Evolutionary conservation across 352 stramenopile species (phyloP).

Genomic region (Phytopythium litorale): DNA sequence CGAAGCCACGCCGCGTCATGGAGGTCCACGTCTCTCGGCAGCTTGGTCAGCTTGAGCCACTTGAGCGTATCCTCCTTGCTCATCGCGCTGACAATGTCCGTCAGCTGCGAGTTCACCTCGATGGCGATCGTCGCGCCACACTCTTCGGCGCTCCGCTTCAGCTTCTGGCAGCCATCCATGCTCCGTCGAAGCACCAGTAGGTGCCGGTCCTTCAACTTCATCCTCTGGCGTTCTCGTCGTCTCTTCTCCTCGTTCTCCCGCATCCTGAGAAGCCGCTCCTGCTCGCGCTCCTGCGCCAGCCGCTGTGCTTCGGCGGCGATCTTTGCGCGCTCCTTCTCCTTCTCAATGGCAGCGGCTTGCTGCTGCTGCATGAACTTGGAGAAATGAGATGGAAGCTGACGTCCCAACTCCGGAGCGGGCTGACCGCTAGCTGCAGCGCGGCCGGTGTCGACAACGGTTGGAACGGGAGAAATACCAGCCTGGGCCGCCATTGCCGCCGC

Average conservation of each 20-base stretch:
- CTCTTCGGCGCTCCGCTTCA: slow-evolving; percentile 54
- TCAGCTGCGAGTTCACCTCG: slow-evolving; percentile 71
- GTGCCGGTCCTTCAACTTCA: slow-evolving; percentile 55
- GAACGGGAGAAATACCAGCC: neutral
- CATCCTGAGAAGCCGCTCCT: slow-evolving; percentile 14
- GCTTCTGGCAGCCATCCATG: slow-evolving; percentile 63
- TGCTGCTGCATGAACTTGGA: slow-evolving; percentile 11
- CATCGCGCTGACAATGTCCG: slow-evolving; percentile 77
- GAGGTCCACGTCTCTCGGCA: slow-evolving; percentile 66
- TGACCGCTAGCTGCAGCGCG: neutral
- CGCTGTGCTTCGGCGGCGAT: slow-evolving; percentile 3
- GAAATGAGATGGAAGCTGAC: slow-evolving; percentile 16
- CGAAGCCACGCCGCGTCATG: slow-evolving; percentile 68
- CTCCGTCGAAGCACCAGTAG: slow-evolving; percentile 68
- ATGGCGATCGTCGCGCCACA: slow-evolving; percentile 70
- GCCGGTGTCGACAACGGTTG: neutral
- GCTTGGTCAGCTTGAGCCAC: slow-evolving; percentile 66
- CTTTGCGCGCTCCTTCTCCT: slow-evolving; percentile 5
- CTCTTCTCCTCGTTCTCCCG: slow-evolving; percentile 23
- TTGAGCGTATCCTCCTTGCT: slow-evolving; percentile 47
- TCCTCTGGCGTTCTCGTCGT: slow-evolving; percentile 29
- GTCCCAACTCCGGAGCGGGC: neutral
- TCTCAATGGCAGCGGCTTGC: slow-evolving; percentile 2
- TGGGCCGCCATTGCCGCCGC: neutral
- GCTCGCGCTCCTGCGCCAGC: slow-evolving; percentile 10